These are phyloP conservation scores for Entomophthora muscae DNA, from an alignment of 371 early-diverging fungal species.

Conservation along the genomic window DNA sequence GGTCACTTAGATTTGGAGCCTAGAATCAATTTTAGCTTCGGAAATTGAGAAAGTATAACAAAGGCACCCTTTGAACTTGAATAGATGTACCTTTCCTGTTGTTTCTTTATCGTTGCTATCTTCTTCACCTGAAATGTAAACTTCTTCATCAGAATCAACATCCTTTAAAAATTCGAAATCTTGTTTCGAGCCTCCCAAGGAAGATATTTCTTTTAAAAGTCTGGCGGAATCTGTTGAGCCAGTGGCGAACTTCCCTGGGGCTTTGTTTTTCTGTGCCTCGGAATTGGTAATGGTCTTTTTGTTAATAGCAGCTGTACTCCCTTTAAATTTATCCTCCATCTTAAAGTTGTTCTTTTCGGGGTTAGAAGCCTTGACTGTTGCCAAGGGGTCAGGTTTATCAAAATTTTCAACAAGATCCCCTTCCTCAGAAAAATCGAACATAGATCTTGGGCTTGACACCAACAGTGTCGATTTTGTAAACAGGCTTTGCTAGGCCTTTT, in stretches of 20 bases:
- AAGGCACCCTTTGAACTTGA: too few species aligned
- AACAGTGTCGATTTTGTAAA: neutral
- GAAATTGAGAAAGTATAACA: too few species aligned
- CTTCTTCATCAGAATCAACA: slow-evolving; percentile 17
- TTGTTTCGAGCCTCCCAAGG: slow-evolving; percentile 18
- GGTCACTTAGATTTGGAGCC: neutral
- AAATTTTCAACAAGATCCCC: neutral
- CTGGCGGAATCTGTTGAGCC: neutral
- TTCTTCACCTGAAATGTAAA: slow-evolving; percentile 8
- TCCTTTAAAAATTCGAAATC: slow-evolving; percentile 22
- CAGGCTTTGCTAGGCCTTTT: neutral
- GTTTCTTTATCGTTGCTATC: slow-evolving; percentile 2
- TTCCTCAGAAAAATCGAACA: neutral
- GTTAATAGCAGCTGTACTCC: too few species aligned
- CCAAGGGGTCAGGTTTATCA: too few species aligned
- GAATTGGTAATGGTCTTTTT: too few species aligned
- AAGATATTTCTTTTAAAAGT: slow-evolving; percentile 19
- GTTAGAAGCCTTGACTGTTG: too few species aligned
- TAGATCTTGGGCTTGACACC: neutral
- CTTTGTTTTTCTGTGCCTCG: too few species aligned
- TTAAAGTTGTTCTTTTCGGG: too few species aligned
- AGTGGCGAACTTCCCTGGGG: too few species aligned
- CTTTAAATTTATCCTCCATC: too few species aligned
- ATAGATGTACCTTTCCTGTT: neutral
- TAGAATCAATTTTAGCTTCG: too few species aligned